These are phyloP conservation scores for Pseudocercospora fijiensis DNA, from an alignment of 2,329 filamentous ascomycete genomes.

Conservation along the genomic window DNA sequence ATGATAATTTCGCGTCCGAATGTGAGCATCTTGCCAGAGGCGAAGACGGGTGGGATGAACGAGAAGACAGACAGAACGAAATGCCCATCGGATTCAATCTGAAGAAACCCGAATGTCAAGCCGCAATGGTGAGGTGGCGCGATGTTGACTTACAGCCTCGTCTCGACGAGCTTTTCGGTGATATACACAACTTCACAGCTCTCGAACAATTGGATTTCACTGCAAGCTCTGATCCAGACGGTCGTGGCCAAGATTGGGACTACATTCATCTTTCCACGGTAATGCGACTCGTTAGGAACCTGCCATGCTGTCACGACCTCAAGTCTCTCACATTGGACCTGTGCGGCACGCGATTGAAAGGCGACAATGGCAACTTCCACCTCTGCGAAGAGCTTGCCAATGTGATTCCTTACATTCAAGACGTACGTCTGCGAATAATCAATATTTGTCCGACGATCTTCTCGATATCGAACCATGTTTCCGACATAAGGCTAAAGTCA, in stretches of 20 bases:
- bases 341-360: slow-evolving; percentile 5
- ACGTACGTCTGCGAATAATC: slow-evolving; percentile 18
- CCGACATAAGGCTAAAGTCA: slow-evolving; percentile 10
- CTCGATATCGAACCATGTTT: not conserved
- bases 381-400: slow-evolving; percentile 16
- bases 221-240: slow-evolving; percentile 15
- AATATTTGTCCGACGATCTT: slow-evolving; percentile 14
- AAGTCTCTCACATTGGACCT: slow-evolving; percentile 14
- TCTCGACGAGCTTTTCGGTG: slow-evolving; percentile 19
- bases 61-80: not conserved
- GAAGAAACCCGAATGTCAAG: not conserved
- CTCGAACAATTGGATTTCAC: slow-evolving; percentile 20
- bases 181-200: slow-evolving; percentile 18
- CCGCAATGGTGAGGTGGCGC: slow-evolving; percentile 15
- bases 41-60: not conserved
- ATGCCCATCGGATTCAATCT: not conserved
- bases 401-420: slow-evolving; percentile 15
- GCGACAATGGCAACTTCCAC: slow-evolving; percentile 1
- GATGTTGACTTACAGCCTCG: slow-evolving; percentile 3
- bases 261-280: slow-evolving; percentile 14
- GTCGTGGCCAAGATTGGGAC: slow-evolving; percentile 10
- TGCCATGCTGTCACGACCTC: slow-evolving; percentile 16
- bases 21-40: not conserved
- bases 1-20: slow-evolving; percentile 11
- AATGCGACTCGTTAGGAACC: slow-evolving; percentile 6